phyloP scores from a whole-genome alignment of 768 basidiomycete species.

The Lyophyllum shimeji region DNA sequence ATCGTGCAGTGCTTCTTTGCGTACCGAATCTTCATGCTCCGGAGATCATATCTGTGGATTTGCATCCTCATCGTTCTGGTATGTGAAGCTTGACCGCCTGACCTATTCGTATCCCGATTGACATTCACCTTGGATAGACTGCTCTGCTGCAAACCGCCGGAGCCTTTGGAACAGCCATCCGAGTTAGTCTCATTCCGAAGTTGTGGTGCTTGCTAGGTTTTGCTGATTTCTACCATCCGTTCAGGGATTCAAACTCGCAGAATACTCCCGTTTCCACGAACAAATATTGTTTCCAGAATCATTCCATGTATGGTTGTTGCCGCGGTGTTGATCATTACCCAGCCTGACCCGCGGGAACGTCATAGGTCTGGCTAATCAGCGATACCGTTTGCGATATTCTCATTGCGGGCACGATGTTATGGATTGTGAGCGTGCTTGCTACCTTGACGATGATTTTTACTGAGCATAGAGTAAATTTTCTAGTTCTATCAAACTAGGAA shows the following conservation, averaged over 20 bases:
- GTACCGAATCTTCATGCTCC: constrained; percentile 17
- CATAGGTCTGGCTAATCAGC: background rate
- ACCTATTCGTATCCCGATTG: background rate
- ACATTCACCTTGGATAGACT: background rate
- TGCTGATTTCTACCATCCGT: background rate
- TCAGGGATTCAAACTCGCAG: background rate
- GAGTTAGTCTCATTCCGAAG: background rate
- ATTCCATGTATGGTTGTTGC: background rate
- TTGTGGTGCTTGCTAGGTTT: background rate
- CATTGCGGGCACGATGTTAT: background rate
- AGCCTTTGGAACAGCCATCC: background rate
- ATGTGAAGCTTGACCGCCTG: background rate
- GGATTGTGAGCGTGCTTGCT: background rate
- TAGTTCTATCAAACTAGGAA: background rate
- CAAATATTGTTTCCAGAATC: background rate
- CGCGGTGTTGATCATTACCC: background rate
- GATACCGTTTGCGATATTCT: background rate
- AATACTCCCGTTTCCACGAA: background rate
- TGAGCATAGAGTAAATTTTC: background rate
- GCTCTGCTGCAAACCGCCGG: background rate
- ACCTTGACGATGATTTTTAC: background rate
- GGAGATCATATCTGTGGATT: constrained; percentile 11
- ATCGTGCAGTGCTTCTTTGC: constrained; percentile 22
- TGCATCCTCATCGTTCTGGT: constrained; percentile 1
- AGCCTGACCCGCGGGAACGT: background rate